Evolutionary conservation across 208 protist species (phyloP), one percentile per base, ranked within the genome.

Genomic region (Leishmania gerbilli): DNA sequence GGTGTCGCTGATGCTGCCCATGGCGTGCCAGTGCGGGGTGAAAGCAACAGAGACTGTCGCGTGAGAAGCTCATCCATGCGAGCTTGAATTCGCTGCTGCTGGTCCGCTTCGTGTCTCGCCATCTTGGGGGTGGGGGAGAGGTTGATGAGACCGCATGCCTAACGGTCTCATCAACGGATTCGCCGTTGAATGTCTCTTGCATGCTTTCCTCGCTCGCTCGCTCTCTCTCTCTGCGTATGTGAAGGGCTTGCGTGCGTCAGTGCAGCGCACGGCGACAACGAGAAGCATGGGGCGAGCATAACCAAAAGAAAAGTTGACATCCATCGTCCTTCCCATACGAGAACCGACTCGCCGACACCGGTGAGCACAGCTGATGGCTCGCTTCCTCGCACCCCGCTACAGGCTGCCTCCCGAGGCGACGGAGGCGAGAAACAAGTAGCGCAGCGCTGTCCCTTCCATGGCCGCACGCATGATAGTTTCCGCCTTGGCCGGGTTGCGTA

Each of bases 361-460:
- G 13, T 37, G 7, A 34, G 15, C 69, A 34, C 69, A 74, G 34
- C 21, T 31, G 42, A 31, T 31, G 9, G 45, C 72, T 62, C 51
- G 11, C 9, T 58, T 19, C 9, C 53, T 5, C 5, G 15, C 51
- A 11, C 40, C 31, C n/a, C 3, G 5, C 31, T 47, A 76, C 49
- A 47, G 24, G 49, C 5, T 19, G 1, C 60, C 60, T 13, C 64
- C 47, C 13, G 76, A 49, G 76, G 55, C 67, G 53, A 83, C 7
- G 5, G 80, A 79, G 27, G 77, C 79, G 31, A 84, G 72, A 34
- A 84, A 72, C 8, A 76, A 68, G 71, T 84, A 82, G 60, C 84
- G 81, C 80, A 91, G 74, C 31, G 79, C 85, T 56, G 84, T 88
- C 17, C 88, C 88, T 58, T 85, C 88, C 69, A 82, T 81, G 64